phyloP scores from a whole-genome alignment of 2,329 filamentous ascomycete genomes.

The Fusarium sororula region DNA sequence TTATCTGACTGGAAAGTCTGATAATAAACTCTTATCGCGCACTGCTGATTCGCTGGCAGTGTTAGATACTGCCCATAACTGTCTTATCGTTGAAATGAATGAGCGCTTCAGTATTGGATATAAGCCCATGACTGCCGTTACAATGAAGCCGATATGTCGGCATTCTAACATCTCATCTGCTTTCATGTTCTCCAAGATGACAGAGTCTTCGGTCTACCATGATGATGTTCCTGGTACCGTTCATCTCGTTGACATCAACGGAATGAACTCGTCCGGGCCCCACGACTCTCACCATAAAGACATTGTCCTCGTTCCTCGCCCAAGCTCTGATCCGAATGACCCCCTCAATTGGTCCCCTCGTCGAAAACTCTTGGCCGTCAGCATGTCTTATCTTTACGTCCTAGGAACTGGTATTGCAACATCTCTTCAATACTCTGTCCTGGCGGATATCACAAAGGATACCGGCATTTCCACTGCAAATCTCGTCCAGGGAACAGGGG shows the following conservation, averaged over 20 bases:
- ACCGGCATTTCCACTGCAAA: not conserved
- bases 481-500: not conserved
- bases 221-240: not conserved
- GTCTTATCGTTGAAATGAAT: not conserved
- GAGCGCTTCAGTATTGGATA: not conserved
- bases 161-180: not conserved
- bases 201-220: not conserved
- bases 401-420: not conserved
- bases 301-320: not conserved
- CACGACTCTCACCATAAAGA: constrained; percentile 2
- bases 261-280: not conserved
- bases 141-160: no score
- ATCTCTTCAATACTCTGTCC: not conserved
- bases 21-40: not conserved
- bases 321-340: not conserved
- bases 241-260: not conserved
- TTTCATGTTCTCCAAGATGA: not conserved
- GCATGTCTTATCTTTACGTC: not conserved
- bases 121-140: not conserved
- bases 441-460: not conserved
- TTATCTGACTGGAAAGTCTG: not conserved
- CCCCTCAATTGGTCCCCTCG: not conserved
- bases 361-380: not conserved
- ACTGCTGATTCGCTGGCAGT: not conserved
- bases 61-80: not conserved